A percentile compares a stretch with the other conserved stretches of the same genome.
phyloP scores from a whole-genome alignment of 306 rosid genomes.

The Bauhinia variegata region DNA sequence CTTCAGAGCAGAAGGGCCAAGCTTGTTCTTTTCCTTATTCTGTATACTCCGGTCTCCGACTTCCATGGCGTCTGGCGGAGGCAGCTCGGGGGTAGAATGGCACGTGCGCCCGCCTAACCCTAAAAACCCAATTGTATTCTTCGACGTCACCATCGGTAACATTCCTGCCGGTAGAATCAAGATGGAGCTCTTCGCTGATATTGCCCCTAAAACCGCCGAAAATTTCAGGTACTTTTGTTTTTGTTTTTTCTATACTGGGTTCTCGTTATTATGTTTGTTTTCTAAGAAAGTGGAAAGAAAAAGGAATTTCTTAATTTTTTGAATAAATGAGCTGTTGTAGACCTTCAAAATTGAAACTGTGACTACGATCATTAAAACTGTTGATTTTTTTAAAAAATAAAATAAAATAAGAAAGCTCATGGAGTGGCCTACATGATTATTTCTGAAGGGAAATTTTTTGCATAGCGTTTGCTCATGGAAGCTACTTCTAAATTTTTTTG shows the following conservation, averaged over 20 bases:
- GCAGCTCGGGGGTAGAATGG: conserved; percentile 74
- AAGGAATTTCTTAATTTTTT: not conserved
- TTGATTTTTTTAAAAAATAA: no score
- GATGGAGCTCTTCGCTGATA: conserved; percentile 99
- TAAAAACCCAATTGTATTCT: conserved; percentile 94
- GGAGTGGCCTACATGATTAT: not conserved
- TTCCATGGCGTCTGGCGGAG: conserved; percentile 61
- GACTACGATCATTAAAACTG: no score
- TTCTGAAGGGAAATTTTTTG: conserved; percentile 10
- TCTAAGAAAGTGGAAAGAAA: not conserved
- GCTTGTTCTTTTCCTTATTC: not conserved
- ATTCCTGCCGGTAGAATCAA: conserved; percentile 98
- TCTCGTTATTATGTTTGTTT: not conserved
- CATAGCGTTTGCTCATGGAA: conserved; percentile 2
- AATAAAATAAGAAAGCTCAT: not conserved
- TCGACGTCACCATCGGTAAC: conserved; percentile 92
- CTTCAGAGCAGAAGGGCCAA: no score
- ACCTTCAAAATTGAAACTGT: no score
- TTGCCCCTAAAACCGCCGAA: conserved; percentile 87
- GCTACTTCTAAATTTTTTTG: conserved; percentile 16
- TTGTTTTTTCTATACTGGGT: not conserved
- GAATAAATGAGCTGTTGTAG: not conserved
- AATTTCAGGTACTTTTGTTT: conserved; percentile 65
- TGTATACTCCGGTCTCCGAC: no score
- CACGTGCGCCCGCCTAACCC: conserved; percentile 97